A percentile compares a stretch with the other conserved stretches of the same genome.
These are phyloP conservation scores for Rhodofomes roseus DNA, from an alignment of 1,284 basidiomycete genomes.

Conservation along the genomic window DNA sequence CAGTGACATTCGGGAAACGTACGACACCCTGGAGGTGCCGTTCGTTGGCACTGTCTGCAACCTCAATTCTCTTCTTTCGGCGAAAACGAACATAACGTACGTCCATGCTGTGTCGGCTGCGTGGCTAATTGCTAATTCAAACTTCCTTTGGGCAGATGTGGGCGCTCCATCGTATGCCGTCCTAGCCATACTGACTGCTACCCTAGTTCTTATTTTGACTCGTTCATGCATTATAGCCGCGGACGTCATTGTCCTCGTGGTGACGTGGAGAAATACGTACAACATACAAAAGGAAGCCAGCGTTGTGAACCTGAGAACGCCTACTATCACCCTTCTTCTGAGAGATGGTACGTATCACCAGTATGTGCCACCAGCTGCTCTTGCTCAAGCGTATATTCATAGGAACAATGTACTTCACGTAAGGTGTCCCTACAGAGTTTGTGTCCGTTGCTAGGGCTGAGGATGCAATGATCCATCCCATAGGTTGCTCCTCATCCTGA, in stretches of 20 bases:
- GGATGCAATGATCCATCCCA: not conserved
- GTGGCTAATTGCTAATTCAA: not conserved
- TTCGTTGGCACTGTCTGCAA: not conserved
- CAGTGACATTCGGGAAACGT: not conserved
- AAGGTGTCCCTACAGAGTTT: not conserved
- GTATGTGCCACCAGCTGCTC: not conserved
- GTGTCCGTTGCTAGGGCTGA: not conserved
- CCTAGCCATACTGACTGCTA: not conserved
- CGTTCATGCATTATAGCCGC: slow-evolving; percentile 6
- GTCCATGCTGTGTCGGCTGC: not conserved
- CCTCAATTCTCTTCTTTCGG: not conserved
- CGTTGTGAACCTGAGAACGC: slow-evolving; percentile 3
- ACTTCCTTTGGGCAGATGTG: not conserved
- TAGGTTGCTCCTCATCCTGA: slow-evolving; percentile 8
- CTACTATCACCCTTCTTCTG: slow-evolving; percentile 3
- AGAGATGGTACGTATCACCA: slow-evolving; percentile 7
- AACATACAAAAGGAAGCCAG: slow-evolving; percentile 1
- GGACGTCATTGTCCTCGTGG: slow-evolving; percentile 7
- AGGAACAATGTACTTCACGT: slow-evolving; percentile 12
- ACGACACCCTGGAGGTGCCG: slow-evolving; percentile 1
- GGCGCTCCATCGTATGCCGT: not conserved
- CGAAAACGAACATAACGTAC: not conserved
- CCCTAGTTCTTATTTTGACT: slow-evolving; percentile 3
- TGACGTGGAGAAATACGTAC: slow-evolving; percentile 12
- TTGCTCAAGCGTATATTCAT: not conserved